Evolutionary conservation across 257 asterid species (phyloP).

Genomic region (Plantago elongata): DNA sequence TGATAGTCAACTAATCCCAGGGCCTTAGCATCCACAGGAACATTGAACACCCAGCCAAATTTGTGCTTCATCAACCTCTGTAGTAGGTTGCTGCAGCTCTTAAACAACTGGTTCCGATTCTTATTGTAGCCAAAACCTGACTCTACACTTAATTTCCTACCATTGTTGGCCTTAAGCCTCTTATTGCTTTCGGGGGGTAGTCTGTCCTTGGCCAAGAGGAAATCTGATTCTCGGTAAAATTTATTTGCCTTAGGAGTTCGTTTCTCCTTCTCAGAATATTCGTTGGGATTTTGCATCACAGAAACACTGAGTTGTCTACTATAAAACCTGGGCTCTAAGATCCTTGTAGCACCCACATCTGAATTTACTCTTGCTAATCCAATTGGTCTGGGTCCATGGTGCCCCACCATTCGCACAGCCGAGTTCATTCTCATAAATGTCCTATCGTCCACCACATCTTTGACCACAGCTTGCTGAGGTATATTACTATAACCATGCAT

Average conservation of each 20-base stretch:
- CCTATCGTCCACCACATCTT: slow-evolving; percentile 27
- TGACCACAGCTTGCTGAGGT: slow-evolving; percentile 28
- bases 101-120: slow-evolving; percentile 45
- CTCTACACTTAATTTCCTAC: slow-evolving; percentile 45
- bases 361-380: slow-evolving; percentile 40
- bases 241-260: slow-evolving; percentile 94
- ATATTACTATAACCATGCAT: slow-evolving; percentile 31
- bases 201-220: slow-evolving; percentile 84
- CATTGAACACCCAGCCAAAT: slow-evolving; percentile 82
- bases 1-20: slow-evolving; percentile 73
- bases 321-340: slow-evolving; percentile 46
- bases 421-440: slow-evolving; percentile 51
- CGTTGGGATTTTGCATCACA: slow-evolving; percentile 39
- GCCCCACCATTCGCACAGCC: slow-evolving; percentile 30
- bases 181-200: slow-evolving; percentile 76
- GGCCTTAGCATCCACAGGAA: slow-evolving; percentile 66
- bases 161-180: slow-evolving; percentile 55
- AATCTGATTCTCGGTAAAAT: slow-evolving; percentile 74
- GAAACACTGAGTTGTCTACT: slow-evolving; percentile 65
- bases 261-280: slow-evolving; percentile 74
- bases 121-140: slow-evolving; percentile 45
- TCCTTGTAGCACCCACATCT: slow-evolving; percentile 47
- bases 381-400: slow-evolving; percentile 28
- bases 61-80: slow-evolving; percentile 88
- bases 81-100: slow-evolving; percentile 64